Evolutionary conservation across 2,329 filamentous ascomycete genomes (phyloP), one percentile per base, ranked within the genome.

Genomic region (Colletotrichum sp.): DNA sequence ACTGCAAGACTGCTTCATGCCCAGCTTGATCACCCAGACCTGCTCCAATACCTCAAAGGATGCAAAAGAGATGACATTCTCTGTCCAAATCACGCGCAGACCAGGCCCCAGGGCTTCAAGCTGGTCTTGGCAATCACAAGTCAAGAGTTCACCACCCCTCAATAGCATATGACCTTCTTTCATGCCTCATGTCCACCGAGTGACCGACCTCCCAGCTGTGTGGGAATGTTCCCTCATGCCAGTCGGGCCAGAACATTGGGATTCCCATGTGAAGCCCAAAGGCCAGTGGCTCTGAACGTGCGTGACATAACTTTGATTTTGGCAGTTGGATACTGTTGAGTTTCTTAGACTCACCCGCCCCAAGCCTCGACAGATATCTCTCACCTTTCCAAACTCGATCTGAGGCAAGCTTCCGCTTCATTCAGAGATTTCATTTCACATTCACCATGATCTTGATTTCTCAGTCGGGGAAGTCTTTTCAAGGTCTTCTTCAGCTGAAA

Each of bases 31-130:
- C n/a, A 52, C n/a, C 44, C n/a, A 52, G 44, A 24, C n/a, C 3
- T 52, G 10, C n/a, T 52, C 16, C 12, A 52, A 52, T 52, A 15
- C 6, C n/a, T 52, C n/a, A 22, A 52, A 52, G 2, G 39, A 4
- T n/a, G 39, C 39, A 22, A 52, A 52, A 18, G 10, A n/a, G 12
- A 52, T 13, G 44, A 1, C 1, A 8, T 22, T 22, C 18, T 4
- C 18, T 1, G 18, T 12, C 18, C 4, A 0, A 0, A 1, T n/a
- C 18, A 2, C 44, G 2, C 3, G 16, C n/a, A 22, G 0, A 26
- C 26, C 26, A 26, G 26, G 26, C 26, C 2, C n/a, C 4, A 22
- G 44, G 44, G 10, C 6, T 52, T 8, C 10, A 7, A n/a, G 18
- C 18, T 44, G 39, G 8, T n/a, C 39, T 44, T 44, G 2, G 4